Evolutionary conservation across 1,284 basidiomycete species (phyloP), one percentile per base, ranked within the genome.

Genomic region (Melanopsichium pennsylvanicum): DNA sequence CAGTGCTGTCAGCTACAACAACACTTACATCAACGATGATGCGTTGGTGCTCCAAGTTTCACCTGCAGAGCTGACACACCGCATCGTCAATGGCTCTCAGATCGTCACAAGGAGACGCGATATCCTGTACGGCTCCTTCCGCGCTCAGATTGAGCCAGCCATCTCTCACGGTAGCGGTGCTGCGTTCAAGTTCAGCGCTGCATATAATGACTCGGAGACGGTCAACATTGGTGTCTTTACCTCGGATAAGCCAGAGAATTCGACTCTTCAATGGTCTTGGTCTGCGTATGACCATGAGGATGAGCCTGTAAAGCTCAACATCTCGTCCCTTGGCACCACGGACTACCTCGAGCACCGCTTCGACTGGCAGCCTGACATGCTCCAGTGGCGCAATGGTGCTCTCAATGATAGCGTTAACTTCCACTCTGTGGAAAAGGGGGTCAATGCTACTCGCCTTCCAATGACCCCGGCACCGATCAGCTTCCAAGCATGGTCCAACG

Each of bases 61-160:
- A 11, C 66, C 72, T 4, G 70, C 66, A 27, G 50, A 70, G 34
- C 40, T 31, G 2, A 16, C 32, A 6, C 44, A 63, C 21, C 69
- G 72, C 42, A 76, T 73, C 42, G 66, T 70, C 35, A 70, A 70
- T 31, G 74, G 74, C 37, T 67, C 70, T 4, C 61, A 68, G 40
- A 60, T 76, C 33, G 60, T 72, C 39, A 69, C 73, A 10, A 58
- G 74, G 29, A 44, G 75, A 25, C 51, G 74, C 21, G 75, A 77
- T 36, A 75, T 77, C 31, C 74, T 69, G 38, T 77, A 72, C 42
- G 75, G 75, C 29, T 67, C 71, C 35, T 75, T 77, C 57, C 61
- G 74, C 18, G 63, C 74, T 25, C 47, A 56, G 15, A 60, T 76
- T 40, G 40, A 59, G 23, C 72, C 72, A 11, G 60, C 70, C 26